phyloP scores from a whole-genome alignment of 2,329 filamentous ascomycete species.

The Lachnellula arida region DNA sequence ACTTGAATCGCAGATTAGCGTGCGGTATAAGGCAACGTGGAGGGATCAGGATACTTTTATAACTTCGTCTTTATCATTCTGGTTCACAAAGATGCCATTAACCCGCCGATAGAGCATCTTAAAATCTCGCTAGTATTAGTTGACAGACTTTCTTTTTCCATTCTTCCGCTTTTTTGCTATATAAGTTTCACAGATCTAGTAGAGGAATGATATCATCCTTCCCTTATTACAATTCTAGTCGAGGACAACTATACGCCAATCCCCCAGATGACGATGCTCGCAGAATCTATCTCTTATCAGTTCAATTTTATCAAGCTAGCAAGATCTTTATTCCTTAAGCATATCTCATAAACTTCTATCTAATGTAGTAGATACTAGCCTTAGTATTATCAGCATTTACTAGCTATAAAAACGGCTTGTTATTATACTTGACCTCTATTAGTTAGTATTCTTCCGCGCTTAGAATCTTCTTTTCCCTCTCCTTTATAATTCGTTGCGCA shows the following conservation, averaged over 20 bases:
- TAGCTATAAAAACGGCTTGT: conserved; percentile 14
- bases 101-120: conserved; percentile 13
- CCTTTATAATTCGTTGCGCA: conserved; percentile 9
- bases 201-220: conserved; percentile 25
- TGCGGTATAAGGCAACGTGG: conserved; percentile 1
- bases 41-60: conserved; percentile 9
- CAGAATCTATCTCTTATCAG: conserved; percentile 9
- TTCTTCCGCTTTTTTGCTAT: conserved; percentile 13
- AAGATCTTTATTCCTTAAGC: conserved; percentile 2
- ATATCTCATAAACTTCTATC: conserved; percentile 21
- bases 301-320: not conserved
- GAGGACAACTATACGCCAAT: conserved; percentile 15
- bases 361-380: conserved; percentile 24
- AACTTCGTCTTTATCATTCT: conserved; percentile 14
- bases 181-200: conserved; percentile 24
- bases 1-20: conserved; percentile 3
- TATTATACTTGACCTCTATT: conserved; percentile 15
- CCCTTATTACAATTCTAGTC: conserved; percentile 21
- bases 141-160: conserved; percentile 8
- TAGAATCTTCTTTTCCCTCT: conserved; percentile 10
- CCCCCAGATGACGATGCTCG: conserved; percentile 1
- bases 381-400: conserved; percentile 19
- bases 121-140: conserved; percentile 11
- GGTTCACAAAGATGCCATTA: conserved; percentile 12
- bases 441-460: conserved; percentile 13